phyloP scores from a whole-genome alignment of 2,329 filamentous ascomycete genomes.

The Ilyonectria robusta region DNA sequence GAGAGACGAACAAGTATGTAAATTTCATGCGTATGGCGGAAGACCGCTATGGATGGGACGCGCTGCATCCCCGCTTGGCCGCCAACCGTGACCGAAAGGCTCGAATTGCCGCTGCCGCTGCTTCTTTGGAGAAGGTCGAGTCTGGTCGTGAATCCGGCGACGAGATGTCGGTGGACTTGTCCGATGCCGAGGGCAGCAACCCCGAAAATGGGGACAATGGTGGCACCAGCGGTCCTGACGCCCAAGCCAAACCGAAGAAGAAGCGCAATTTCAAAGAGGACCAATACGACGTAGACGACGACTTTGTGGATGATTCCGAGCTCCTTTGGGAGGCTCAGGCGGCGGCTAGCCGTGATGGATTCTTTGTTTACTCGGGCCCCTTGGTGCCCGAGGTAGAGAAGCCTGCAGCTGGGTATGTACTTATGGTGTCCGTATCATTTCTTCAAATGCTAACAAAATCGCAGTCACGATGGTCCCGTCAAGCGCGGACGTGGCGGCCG shows the following conservation, averaged over 20 bases:
- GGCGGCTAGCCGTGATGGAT: slow-evolving; percentile 93
- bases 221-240: slow-evolving; percentile 71
- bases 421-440: slow-evolving; percentile 1
- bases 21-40: slow-evolving; percentile 96
- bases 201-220: slow-evolving; percentile 90
- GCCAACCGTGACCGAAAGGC: slow-evolving; percentile 90
- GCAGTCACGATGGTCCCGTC: slow-evolving; percentile 79
- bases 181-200: slow-evolving; percentile 84
- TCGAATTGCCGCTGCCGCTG: slow-evolving; percentile 89
- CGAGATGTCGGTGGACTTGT: slow-evolving; percentile 86
- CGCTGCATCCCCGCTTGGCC: slow-evolving; percentile 90
- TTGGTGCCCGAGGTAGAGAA: slow-evolving; percentile 91
- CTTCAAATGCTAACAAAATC: slow-evolving; percentile 52
- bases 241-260: slow-evolving; percentile 78
- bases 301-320: slow-evolving; percentile 94
- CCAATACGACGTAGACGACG: slow-evolving; percentile 86
- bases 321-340: slow-evolving; percentile 96
- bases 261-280: slow-evolving; percentile 86
- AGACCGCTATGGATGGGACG: slow-evolving; percentile 94
- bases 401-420: slow-evolving; percentile 66
- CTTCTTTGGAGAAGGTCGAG: slow-evolving; percentile 83
- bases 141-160: slow-evolving; percentile 79
- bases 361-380: slow-evolving; percentile 97
- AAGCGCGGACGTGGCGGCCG: slow-evolving; percentile 75
- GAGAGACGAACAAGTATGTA: slow-evolving; percentile 89